A percentile compares a stretch with the other conserved stretches of the same genome.
Evolutionary conservation across 176 grass and related monocot genomes (phyloP).

Genomic region (Carex parvula): DNA sequence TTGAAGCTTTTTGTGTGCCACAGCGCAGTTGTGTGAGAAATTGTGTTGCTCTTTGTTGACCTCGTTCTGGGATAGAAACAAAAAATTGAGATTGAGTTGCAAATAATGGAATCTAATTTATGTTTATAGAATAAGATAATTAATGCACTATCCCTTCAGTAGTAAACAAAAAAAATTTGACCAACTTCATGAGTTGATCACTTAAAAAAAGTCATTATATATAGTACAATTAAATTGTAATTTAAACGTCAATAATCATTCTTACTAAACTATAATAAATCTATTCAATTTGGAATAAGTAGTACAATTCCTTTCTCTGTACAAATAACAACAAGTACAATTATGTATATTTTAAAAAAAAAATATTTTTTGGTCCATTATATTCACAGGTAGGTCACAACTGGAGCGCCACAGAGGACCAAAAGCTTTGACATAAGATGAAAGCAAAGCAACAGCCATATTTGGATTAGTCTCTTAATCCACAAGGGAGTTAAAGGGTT

Average conservation of each 20-base stretch:
- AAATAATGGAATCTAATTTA: not conserved
- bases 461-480: slow-evolving; percentile 3
- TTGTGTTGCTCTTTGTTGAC: not conserved
- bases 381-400: not conserved
- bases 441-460: slow-evolving; percentile 24
- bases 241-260: not conserved
- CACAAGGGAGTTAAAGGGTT: slow-evolving; percentile 13
- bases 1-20: not conserved
- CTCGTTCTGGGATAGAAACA: too few species aligned
- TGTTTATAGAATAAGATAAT: not conserved
- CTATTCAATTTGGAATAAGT: not conserved
- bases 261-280: not conserved
- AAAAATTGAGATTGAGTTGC: not conserved
- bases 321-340: not conserved
- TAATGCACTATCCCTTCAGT: not conserved
- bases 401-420: not conserved
- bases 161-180: not conserved
- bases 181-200: not conserved
- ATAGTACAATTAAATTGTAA: not conserved
- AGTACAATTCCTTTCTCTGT: not conserved
- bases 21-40: not conserved
- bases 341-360: not conserved
- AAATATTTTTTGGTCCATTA: not conserved
- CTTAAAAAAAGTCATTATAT: too few species aligned
- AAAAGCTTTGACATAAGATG: slow-evolving; percentile 17